Evolutionary conservation across 2,329 filamentous ascomycete species (phyloP), one percentile per base, ranked within the genome.

Genomic region (Stachybotrys elegans): DNA sequence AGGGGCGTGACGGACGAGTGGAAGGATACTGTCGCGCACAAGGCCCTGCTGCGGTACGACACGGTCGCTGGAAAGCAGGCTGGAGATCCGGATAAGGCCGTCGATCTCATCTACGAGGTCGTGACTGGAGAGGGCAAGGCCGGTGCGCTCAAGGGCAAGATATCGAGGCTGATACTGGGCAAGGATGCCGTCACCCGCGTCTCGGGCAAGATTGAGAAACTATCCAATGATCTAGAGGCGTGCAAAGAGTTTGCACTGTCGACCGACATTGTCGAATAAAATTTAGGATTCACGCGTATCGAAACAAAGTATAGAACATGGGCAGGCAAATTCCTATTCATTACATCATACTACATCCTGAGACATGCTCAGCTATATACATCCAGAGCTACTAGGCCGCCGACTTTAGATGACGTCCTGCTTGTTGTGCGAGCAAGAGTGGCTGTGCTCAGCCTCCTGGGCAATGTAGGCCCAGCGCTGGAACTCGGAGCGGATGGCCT

Each of bases 1-100:
- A 47, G 51, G 1, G 48, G 50, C 11, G 49, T 51, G 3, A 48
- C 52, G 9, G 51, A 46, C 5, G 48, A 52, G 2, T 67, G 68
- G 42, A 48, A 60, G 35, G 59, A 53, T 19, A 59, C 56, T 2
- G 50, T 54, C 1, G 56, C 59, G 2, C 52, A 50, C 11, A 51
- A 56, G 20, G 53, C 51, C 6, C 45, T 58, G 5, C 46, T 54
- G 1, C 56, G 51, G 19, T 53, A 65, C 31, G 49, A 51, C 4
- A 51, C 46, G 3, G 46, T 54, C 6, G 50, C 62, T 22, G 57
- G 62, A 7, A 63, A 60, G 34, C 67, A 71, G 47, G 55, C 58
- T 0, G 67, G 69, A 4, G 64, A 73, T 45, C 68, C 68, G 4
- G 54, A 51, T n/a, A 65, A 66, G 49, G 60, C 51, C 2, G 65